These are phyloP conservation scores for Suillus subaureus DNA, from an alignment of 768 basidiomycete species.

Conservation along the genomic window DNA sequence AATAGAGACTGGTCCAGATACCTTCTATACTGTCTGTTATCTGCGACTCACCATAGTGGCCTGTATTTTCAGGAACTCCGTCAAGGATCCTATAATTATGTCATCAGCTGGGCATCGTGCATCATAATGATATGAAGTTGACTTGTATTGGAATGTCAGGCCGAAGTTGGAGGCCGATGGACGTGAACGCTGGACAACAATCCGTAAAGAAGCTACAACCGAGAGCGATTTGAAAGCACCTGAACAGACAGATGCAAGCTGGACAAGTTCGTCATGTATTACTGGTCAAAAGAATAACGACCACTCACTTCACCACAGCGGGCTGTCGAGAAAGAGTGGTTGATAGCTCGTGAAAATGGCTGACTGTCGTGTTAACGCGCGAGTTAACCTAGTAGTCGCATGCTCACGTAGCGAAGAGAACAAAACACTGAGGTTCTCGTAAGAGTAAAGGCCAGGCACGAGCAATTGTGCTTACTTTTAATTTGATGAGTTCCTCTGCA, in stretches of 20 bases:
- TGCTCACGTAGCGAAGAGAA: constrained; percentile 87
- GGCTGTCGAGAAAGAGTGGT: constrained; percentile 77
- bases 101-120: constrained; percentile 1
- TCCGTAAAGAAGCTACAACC: not conserved
- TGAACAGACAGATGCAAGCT: constrained; percentile 86
- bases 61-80: constrained; percentile 59
- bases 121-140: constrained; percentile 7
- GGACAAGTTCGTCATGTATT: not conserved
- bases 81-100: constrained; percentile 62
- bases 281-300: not conserved
- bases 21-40: constrained; percentile 5
- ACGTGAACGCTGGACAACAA: constrained; percentile 49
- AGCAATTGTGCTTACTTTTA: constrained; percentile 53
- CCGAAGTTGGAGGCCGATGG: constrained; percentile 61
- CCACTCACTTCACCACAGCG: constrained; percentile 73
- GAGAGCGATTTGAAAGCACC: constrained; percentile 39
- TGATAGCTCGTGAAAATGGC: constrained; percentile 81
- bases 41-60: constrained; percentile 67
- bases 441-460: constrained; percentile 5
- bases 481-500: constrained; percentile 71
- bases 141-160: constrained; percentile 82
- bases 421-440: constrained; percentile 58
- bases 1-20: not conserved
- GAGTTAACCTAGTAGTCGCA: not conserved
- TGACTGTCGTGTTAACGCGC: constrained; percentile 27